Base-by-base conservation (phyloP, 805 yeast genomes). In the Candida ascalaphidarum region DNA sequence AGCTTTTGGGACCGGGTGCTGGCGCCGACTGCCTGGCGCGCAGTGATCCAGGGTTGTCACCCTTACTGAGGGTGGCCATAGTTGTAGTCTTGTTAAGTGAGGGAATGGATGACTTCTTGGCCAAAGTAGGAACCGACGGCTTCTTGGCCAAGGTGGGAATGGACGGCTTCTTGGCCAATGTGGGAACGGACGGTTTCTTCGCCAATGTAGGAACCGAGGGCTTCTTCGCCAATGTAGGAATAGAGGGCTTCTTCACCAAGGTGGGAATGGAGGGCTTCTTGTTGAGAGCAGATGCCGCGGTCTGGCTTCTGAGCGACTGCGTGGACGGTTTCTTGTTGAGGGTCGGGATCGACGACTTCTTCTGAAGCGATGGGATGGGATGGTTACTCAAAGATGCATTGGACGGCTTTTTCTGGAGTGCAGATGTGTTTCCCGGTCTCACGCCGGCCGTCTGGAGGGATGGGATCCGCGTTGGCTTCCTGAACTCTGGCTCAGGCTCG, bases 391-490 rank as follows among this genome's bases (percentile, higher is more conserved):
- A n/a, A n/a, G n/a, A n/a, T n/a, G n/a, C n/a, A n/a, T n/a, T n/a
- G n/a, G 40, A 36, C 11, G 41, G 30, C 23, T 33, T 32, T 25
- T 31, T 31, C 17, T 27, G 26, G 3, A 34, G 12, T 24, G 25
- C 19, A 22, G 26, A 9, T 25, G 15, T 7, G 4, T 11, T 22
- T 14, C 11, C n/a, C 10, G 14, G 15, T 16, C 11, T 15, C 6
- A 54, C 62, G 6, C 65, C 65, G 2, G 64, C 63, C 46, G 51
- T 34, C 30, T 58, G 59, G 21, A 58, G 40, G 6, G 61, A 53
- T 4, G 48, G 51, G 3, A 56, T 49, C 13, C 33, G 36, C 7
- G 35, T 36, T 6, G 58, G 60, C 28, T 48, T 52, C 19, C 40
- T 39, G 27, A 50, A 46, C 13, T 26, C 17, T 7, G 23, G 26